A percentile compares a stretch with the other conserved stretches of the same genome.
These are phyloP conservation scores for Eimeria sp. DNA, from an alignment of 169 alveolate species.

Conservation along the genomic window DNA sequence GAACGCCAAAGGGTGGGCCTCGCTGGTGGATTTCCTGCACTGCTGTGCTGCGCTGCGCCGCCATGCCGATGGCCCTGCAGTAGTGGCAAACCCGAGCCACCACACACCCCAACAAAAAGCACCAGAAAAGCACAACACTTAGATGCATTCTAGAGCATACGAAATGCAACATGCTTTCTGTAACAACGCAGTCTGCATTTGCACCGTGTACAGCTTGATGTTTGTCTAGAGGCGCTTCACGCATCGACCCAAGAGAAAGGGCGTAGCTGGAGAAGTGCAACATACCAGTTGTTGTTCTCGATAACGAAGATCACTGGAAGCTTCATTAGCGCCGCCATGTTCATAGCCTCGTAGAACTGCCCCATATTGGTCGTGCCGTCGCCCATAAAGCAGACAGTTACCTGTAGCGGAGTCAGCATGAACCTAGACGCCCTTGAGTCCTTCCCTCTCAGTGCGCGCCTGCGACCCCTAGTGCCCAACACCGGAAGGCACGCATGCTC, in stretches of 20 bases:
- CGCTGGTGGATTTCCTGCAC: conserved; percentile 83
- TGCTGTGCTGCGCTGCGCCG: conserved; percentile 86
- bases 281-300: conserved; percentile 92
- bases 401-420: conserved; percentile 74
- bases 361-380: conserved; percentile 96
- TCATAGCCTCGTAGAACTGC: conserved; percentile 93
- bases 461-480: neutral
- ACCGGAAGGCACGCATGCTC: neutral
- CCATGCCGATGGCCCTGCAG: conserved; percentile 90
- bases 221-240: neutral
- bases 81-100: neutral
- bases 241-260: neutral
- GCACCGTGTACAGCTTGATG: neutral
- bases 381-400: conserved; percentile 93
- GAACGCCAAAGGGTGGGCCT: conserved; percentile 87
- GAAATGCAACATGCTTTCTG: too few relatives aligned
- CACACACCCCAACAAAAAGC: neutral
- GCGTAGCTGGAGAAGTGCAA: neutral
- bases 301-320: conserved; percentile 93
- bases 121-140: neutral
- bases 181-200: too few relatives aligned
- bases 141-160: neutral
- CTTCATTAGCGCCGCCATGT: conserved; percentile 93
- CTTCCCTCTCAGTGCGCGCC: neutral
- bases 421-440: neutral